A percentile compares a stretch with the other conserved stretches of the same genome.
Conservation (phyloP, 2,329 filamentous ascomycete genomes). For the Penicillium sp. region DNA sequence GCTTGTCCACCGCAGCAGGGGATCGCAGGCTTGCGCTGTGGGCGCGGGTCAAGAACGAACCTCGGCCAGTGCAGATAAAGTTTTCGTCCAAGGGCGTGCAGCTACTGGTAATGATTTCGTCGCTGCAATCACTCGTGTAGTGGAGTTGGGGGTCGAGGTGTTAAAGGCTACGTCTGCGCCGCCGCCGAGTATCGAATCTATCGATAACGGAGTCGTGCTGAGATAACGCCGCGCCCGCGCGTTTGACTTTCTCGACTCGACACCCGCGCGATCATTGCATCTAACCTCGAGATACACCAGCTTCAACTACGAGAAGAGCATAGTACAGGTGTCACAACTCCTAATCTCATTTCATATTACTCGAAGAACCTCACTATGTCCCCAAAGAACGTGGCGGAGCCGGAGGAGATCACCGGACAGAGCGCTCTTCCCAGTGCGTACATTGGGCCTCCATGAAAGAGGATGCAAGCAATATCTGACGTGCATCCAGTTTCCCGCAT, state of each 20-base stretch:
- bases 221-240: slow-evolving; percentile 32
- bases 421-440: slow-evolving; percentile 79
- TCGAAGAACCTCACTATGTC: slow-evolving; percentile 63
- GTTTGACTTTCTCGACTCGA: slow-evolving; percentile 18
- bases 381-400: slow-evolving; percentile 83
- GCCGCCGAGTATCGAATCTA: slow-evolving; percentile 25
- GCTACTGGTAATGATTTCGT: background rate
- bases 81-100: background rate
- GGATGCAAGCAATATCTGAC: slow-evolving; percentile 9
- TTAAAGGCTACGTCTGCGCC: slow-evolving; percentile 20
- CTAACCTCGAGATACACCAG: background rate
- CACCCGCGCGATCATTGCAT: slow-evolving; percentile 8
- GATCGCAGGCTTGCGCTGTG: slow-evolving; percentile 2
- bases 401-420: slow-evolving; percentile 81
- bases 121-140: slow-evolving; percentile 6
- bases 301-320: background rate
- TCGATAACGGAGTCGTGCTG: slow-evolving; percentile 29
- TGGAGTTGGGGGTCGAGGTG: slow-evolving; percentile 15
- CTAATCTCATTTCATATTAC: background rate
- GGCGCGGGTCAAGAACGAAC: background rate
- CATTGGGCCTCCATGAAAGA: background rate
- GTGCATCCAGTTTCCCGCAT: slow-evolving; percentile 76
- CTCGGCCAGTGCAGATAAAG: background rate
- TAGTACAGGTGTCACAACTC: background rate
- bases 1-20: slow-evolving; percentile 14